Conservation (phyloP, 2,329 filamentous ascomycete genomes). For the Fusarium sp. region DNA sequence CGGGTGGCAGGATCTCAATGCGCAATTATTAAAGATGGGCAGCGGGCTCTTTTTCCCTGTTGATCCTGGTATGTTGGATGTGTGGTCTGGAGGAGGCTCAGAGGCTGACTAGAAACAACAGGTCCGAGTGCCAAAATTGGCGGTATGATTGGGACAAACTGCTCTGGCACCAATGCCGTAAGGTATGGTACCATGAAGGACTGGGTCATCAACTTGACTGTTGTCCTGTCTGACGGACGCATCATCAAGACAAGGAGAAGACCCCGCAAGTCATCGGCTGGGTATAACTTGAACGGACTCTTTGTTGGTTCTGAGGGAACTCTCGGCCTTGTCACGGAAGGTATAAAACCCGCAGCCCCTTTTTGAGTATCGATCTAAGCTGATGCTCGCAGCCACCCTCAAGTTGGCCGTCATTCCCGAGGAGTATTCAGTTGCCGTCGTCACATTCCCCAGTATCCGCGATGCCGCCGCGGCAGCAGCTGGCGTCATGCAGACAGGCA, state of each 20-base stretch:
- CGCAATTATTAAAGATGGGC: constrained; percentile 72
- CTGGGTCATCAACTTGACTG: constrained; percentile 85
- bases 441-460: constrained; percentile 80
- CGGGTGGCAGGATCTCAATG: constrained; percentile 91
- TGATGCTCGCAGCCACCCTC: constrained; percentile 68
- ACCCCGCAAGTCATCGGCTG: constrained; percentile 84
- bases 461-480: constrained; percentile 80
- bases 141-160: constrained; percentile 85
- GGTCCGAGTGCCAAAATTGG: constrained; percentile 78
- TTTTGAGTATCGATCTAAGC: background rate
- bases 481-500: constrained; percentile 78
- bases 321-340: constrained; percentile 81
- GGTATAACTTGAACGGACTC: constrained; percentile 83
- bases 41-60: constrained; percentile 90
- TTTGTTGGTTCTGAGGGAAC: constrained; percentile 88
- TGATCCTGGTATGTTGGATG: constrained; percentile 72
- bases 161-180: constrained; percentile 82
- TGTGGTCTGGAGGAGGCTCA: background rate
- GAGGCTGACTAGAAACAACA: constrained; percentile 24
- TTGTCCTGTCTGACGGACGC: constrained; percentile 81
- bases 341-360: constrained; percentile 40
- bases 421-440: constrained; percentile 80
- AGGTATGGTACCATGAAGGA: constrained; percentile 89
- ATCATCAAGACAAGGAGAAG: constrained; percentile 82
- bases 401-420: constrained; percentile 83